Evolutionary conservation across 768 basidiomycete genomes (phyloP).

Genomic region (Phylloporus rhodoxanthus): DNA sequence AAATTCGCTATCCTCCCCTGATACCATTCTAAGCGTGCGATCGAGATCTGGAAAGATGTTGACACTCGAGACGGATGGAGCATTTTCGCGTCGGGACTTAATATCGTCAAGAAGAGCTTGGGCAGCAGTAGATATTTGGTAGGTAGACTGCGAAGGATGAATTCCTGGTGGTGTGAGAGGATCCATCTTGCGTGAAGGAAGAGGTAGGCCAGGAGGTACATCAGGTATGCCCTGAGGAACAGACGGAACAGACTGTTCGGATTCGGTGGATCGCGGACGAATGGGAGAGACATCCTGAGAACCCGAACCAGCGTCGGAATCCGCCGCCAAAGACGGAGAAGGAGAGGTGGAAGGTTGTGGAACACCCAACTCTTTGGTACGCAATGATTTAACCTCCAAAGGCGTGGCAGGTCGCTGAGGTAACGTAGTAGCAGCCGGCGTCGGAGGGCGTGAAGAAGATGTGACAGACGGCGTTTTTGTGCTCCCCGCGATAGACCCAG

Average conservation of each 20-base stretch:
- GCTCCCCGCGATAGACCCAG: constrained; percentile 26
- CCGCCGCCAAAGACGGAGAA: constrained; percentile 43
- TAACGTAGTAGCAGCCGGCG: constrained; percentile 37
- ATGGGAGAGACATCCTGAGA: constrained; percentile 40
- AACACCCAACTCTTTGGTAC: constrained; percentile 38
- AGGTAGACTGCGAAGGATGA: constrained; percentile 46
- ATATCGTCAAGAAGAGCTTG: constrained; percentile 82
- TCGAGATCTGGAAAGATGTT: constrained; percentile 89
- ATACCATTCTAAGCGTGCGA: constrained; percentile 69
- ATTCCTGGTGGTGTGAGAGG: constrained; percentile 41
- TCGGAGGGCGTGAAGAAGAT: constrained; percentile 54
- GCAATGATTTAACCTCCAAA: constrained; percentile 36
- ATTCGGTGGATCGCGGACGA: constrained; percentile 38
- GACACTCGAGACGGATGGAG: constrained; percentile 33
- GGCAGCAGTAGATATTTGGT: constrained; percentile 84
- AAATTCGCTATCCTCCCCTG: constrained; percentile 52
- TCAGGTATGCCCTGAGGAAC: constrained; percentile 49
- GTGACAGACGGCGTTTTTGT: constrained; percentile 43
- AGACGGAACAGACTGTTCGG: constrained; percentile 32
- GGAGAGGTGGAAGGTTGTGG: constrained; percentile 37
- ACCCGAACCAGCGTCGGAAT: constrained; percentile 43
- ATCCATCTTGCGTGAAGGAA: constrained; percentile 44
- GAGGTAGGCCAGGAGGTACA: constrained; percentile 44
- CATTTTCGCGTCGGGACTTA: constrained; percentile 63
- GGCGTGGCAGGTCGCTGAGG: constrained; percentile 43